Base-by-base conservation (phyloP, 1,284 basidiomycete genomes). In the Ceratobasidium papillatum region DNA sequence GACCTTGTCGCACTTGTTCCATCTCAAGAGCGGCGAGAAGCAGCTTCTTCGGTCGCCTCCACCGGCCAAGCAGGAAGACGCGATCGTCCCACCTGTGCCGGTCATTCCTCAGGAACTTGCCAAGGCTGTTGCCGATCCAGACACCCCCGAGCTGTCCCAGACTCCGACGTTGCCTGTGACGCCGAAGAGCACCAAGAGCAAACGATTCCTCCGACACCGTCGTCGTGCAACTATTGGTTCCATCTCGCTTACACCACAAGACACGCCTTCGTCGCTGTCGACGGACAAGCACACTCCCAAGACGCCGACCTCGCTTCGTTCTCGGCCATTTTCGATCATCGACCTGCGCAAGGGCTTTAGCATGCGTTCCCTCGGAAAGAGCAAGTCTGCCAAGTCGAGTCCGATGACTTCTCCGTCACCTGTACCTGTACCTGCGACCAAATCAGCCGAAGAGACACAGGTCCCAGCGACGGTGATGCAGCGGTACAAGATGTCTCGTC, bases 271-370 rank as follows among this genome's bases (percentile, higher is more conserved):
- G 17, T 54, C 51, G 32, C 9, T 43, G 30, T 41, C 66, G 19
- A 52, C 47, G 0, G 34, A 56, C 4, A 3, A 36, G 14, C 52
- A 71, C 22, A 71, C 66, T 4, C 66, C 66, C 41, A 71, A 71
- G 66, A 71, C 52, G 22, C 66, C 66, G 17, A 45, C 54, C 2
- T 58, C 66, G n/a, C 54, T 51, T 47, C 66, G 54, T 2, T 58
- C 54, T 32, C 36, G 66, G 30, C 52, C 66, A 12, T 71, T 71
- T 25, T 58, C 66, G 11, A 71, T 71, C 38, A 38, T 71, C 14
- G 66, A 71, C 41, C 27, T 71, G n/a, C 66, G 66, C 43, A 71
- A 71, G n/a, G 66, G 66, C 49, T 71, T 71, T 19, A 56, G 27
- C 22, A 54, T 71, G 34, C 66, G 66, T 59, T 54, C 51, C 0